A percentile compares a stretch with the other conserved stretches of the same genome.
Conservation (phyloP, 1,284 basidiomycete genomes). For the Pseudozyma sp. region DNA sequence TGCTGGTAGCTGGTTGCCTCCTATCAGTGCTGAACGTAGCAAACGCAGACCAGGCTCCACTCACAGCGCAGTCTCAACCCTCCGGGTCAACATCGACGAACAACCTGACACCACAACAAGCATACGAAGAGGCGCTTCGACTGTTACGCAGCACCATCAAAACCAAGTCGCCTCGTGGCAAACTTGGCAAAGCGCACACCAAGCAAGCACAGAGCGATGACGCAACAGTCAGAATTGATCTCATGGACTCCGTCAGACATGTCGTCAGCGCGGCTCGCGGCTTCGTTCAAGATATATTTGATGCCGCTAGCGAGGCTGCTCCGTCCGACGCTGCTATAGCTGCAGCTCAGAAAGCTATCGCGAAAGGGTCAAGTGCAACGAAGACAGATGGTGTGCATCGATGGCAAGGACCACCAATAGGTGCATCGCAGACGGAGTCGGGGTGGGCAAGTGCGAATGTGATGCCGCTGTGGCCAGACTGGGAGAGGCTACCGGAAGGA, state of each 20-base stretch:
- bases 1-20: conserved; percentile 25
- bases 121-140: conserved; percentile 50
- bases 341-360: conserved; percentile 7
- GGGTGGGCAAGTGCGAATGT: conserved; percentile 42
- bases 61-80: conserved; percentile 5
- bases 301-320: conserved; percentile 10
- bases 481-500: conserved; percentile 47
- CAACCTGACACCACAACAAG: conserved; percentile 26
- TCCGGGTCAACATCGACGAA: conserved; percentile 1
- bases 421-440: conserved; percentile 29
- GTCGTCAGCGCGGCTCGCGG: conserved; percentile 8
- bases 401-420: conserved; percentile 42
- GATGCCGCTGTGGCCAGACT: conserved; percentile 57
- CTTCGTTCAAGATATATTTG: conserved; percentile 14
- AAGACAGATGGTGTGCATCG: conserved; percentile 24
- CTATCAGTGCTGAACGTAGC: conserved; percentile 18
- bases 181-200: conserved; percentile 5
- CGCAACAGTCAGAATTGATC: conserved; percentile 2
- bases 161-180: conserved; percentile 18
- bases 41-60: conserved; percentile 20
- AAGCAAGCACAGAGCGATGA: conserved; percentile 5
- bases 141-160: conserved; percentile 47
- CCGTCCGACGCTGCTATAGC: conserved; percentile 4
- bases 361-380: conserved; percentile 6
- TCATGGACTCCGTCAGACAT: not conserved